These are phyloP conservation scores for Didymellaceae sp. DNA, from an alignment of 2,329 filamentous ascomycete species.

Conservation along the genomic window DNA sequence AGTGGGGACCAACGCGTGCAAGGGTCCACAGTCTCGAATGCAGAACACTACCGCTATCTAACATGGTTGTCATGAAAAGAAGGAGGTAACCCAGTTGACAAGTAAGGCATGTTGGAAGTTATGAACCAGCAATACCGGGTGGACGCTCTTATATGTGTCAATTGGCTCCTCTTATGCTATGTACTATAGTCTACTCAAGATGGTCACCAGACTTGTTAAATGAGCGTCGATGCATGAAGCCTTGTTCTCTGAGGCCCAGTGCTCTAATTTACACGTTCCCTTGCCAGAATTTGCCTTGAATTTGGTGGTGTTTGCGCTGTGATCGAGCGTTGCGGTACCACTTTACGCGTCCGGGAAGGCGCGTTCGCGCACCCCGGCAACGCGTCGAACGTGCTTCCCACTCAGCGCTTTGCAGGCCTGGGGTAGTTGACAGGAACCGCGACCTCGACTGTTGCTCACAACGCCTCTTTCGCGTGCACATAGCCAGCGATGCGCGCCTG, in stretches of 20 bases:
- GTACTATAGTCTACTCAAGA: too few species aligned
- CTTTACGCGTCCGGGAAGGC: slow-evolving; percentile 21
- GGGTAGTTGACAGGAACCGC: slow-evolving; percentile 11
- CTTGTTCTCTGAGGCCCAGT: too few species aligned
- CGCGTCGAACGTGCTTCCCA: slow-evolving; percentile 17
- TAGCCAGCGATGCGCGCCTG: slow-evolving; percentile 35
- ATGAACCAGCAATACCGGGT: too few species aligned
- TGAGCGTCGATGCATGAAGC: too few species aligned
- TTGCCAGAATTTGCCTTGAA: too few species aligned
- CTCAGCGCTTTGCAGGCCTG: slow-evolving; percentile 14
- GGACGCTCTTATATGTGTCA: too few species aligned
- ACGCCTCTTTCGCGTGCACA: slow-evolving; percentile 14
- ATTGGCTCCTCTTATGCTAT: too few species aligned
- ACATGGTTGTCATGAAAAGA: too few species aligned
- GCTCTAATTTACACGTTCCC: not conserved
- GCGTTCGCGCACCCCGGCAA: slow-evolving; percentile 16
- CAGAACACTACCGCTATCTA: too few species aligned
- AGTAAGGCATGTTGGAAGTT: too few species aligned
- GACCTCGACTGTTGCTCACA: slow-evolving; percentile 21
- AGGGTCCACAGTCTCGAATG: slow-evolving; percentile 4
- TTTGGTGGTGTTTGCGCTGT: not conserved
- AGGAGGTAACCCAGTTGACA: too few species aligned
- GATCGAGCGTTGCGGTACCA: not conserved
- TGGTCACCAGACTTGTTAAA: too few species aligned
- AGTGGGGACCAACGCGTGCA: slow-evolving; percentile 12